Evolutionary conservation across 1,139 yeast species (phyloP), one percentile per base, ranked within the genome.

Genomic region (Maudiozyma humilis): DNA sequence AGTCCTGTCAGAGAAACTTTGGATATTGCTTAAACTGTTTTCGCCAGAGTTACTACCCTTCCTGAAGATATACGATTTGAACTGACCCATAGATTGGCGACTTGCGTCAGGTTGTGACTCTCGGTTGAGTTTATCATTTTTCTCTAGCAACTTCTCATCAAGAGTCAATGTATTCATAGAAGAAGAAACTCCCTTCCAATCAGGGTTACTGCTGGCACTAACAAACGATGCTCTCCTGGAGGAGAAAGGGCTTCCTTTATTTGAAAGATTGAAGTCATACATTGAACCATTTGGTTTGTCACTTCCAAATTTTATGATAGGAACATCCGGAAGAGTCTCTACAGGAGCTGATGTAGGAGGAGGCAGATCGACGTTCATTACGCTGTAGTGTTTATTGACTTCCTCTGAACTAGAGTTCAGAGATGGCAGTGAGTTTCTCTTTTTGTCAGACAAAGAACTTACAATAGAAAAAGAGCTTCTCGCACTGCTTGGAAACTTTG

Each of bases 301-400:
- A 33, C 42, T 38, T 13, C 36, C 23, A 30, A 42, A 18, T 42
- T 31, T 40, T 7, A 37, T 4, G 3, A 8, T 41, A 5, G 51
- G 54, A 12, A 42, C 38, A 16, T 46, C 42, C 5, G 59, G 59
- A 18, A 54, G 36, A 6, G 58, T 47, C 10, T 54, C 58, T 8
- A 36, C 46, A 16, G 59, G 59, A 13, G 46, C 38, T 17, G 40
- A 44, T 40, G 45, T 40, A 49, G 69, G 76, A 0, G 80, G 75
- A 1, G 85, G 85, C 3, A 79, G 60, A 7, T n/a, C 18, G 16
- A 47, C 38, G 29, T 44, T 46, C 34, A 70, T 44, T 10, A 51
- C 44, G 16, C 71, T 41, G 45, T 52, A 36, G 43, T 46, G 30
- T 40, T 59, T 36, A 39, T 42, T 23, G 38, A 52, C 45, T 13